Base-by-base conservation (phyloP, 495 filamentous ascomycete genomes). In the Collariella sp. region DNA sequence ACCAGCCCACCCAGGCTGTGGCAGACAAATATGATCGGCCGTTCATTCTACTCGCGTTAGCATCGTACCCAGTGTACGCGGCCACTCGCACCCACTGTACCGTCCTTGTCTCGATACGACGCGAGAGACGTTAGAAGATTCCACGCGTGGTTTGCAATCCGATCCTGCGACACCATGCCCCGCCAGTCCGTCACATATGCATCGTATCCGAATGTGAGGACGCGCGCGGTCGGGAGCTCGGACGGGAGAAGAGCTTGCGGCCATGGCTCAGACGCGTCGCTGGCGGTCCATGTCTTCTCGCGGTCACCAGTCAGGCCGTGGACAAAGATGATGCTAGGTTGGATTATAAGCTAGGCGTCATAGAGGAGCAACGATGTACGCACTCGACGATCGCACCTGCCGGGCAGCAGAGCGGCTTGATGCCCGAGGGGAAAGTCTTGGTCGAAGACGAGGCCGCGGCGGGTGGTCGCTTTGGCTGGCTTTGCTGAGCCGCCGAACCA, bases 1-100 rank as follows among this genome's bases (percentile, higher is more conserved):
- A 77, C 70, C 0, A 77, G 62, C 34, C 74, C 72, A 12, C 52
- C 57, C 56, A 79, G 67, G 40, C 61, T 68, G 10, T 66, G 57
- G 61, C 54, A 76, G 22, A 64, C 56, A 44, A 67, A 64, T 48
- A 67, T 59, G 3, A 67, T 65, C 50, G 59, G 59, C 29, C 56
- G 62, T 54, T 57, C 63, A 39, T 53, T 58, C 57, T 62, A 41
- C 33, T 12, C 11, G 34, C 20, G 22, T 56, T 29, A 60, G 48
- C 39, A n/a, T n/a, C n/a, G n/a, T n/a, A n/a, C n/a, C n/a, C n/a
- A n/a, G n/a, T n/a, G 39, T 7, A 3, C 33, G 35, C 24, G 16
- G 12, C 6, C 26, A 43, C 36, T 5, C 29, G 16, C 24, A 46
- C 49, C 31, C 45, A 62, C 60, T 29, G 61, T 57, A 16, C 60